These are phyloP conservation scores for Pythium phragmitis DNA, from an alignment of 352 stramenopile genomes.

Conservation along the genomic window DNA sequence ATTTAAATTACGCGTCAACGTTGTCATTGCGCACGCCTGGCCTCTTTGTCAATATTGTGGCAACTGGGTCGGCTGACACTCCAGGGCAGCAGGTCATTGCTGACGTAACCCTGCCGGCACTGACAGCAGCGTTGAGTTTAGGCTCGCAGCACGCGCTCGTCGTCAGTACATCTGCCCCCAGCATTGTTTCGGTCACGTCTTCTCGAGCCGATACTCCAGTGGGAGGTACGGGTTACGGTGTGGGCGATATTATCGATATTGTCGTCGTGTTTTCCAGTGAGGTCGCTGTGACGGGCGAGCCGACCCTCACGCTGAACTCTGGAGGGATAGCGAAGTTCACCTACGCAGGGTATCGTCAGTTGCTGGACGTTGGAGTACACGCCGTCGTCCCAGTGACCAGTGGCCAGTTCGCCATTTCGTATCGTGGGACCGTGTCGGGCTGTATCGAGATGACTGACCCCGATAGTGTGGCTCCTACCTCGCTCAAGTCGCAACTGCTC, in stretches of 20 bases:
- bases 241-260: slow-evolving; percentile 71
- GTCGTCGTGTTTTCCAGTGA: slow-evolving; percentile 61
- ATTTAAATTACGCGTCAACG: slow-evolving; percentile 58
- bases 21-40: slow-evolving; percentile 36
- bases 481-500: slow-evolving; percentile 49
- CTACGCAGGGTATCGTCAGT: slow-evolving; percentile 50
- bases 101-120: slow-evolving; percentile 37
- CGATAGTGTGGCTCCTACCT: slow-evolving; percentile 35
- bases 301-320: slow-evolving; percentile 49
- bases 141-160: slow-evolving; percentile 30
- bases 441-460: slow-evolving; percentile 62
- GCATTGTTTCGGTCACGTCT: slow-evolving; percentile 46
- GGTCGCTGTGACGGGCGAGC: slow-evolving; percentile 44
- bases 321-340: slow-evolving; percentile 49
- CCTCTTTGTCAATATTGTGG: slow-evolving; percentile 15
- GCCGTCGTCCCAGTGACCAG: slow-evolving; percentile 49
- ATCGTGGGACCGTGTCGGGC: slow-evolving; percentile 33
- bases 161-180: slow-evolving; percentile 41
- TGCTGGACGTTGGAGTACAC: slow-evolving; percentile 66
- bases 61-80: slow-evolving; percentile 16
- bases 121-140: slow-evolving; percentile 34
- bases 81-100: slow-evolving; percentile 28
- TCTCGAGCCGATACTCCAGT: slow-evolving; percentile 33
- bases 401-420: slow-evolving; percentile 62
- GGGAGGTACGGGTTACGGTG: slow-evolving; percentile 44